A percentile compares a stretch with the other conserved stretches of the same genome.
Conservation (phyloP, 495 filamentous ascomycete species). For the Amorphotheca resinae region DNA sequence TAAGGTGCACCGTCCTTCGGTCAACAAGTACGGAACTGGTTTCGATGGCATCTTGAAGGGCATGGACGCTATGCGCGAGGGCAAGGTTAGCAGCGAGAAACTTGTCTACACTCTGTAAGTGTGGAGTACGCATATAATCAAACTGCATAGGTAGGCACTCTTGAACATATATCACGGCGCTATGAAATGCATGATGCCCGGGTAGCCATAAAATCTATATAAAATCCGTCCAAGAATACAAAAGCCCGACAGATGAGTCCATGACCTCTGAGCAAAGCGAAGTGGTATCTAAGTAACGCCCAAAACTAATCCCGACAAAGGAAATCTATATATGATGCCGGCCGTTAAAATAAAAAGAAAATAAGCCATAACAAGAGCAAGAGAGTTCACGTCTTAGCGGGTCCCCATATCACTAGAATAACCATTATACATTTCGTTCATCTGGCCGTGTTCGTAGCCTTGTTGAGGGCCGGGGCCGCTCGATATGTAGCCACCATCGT, state of each 20-base stretch:
- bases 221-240: conserved; percentile 1
- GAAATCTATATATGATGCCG: neutral
- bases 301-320: neutral
- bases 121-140: too few species aligned
- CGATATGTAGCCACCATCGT: conserved; percentile 46
- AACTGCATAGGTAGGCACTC: too few species aligned
- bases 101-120: conserved; percentile 31
- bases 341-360: neutral
- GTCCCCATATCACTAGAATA: conserved; percentile 42
- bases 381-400: conserved; percentile 6
- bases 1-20: conserved; percentile 34
- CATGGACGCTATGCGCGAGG: conserved; percentile 34
- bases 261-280: conserved; percentile 1
- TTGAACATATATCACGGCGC: too few species aligned
- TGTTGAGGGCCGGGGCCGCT: conserved; percentile 31
- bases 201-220: too few species aligned
- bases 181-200: too few species aligned
- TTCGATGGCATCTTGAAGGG: conserved; percentile 42
- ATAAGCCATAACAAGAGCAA: neutral
- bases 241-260: too few species aligned
- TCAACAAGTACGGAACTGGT: conserved; percentile 24
- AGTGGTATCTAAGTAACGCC: conserved; percentile 20
- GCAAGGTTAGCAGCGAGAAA: conserved; percentile 47
- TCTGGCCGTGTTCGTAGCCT: conserved; percentile 24
- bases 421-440: conserved; percentile 30